Percentiles rank a stretch among this genome's conserved stretches.
Evolutionary conservation across 2,329 filamentous ascomycete species (phyloP).

Genomic region (Ilyonectria destructans): DNA sequence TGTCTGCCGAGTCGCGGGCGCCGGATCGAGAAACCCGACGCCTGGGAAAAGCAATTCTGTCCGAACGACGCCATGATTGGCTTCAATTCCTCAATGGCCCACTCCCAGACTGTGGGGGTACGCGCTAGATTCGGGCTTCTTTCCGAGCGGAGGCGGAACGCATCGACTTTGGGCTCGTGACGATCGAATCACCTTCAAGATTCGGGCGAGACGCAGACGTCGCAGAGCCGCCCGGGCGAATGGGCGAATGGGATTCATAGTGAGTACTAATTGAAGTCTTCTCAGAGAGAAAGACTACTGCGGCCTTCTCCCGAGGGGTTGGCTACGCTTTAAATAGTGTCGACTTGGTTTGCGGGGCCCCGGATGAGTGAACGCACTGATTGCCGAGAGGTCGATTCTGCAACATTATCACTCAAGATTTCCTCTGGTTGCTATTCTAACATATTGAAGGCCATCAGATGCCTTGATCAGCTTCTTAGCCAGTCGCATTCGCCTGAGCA

Average conservation of each 20-base stretch:
- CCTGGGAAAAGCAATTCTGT: conserved; percentile 31
- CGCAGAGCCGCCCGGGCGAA: conserved; percentile 11
- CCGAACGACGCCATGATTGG: not conserved
- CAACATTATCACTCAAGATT: no score
- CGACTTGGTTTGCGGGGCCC: not conserved
- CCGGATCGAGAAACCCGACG: conserved; percentile 35
- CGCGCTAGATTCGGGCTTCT: conserved; percentile 35
- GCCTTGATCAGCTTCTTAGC: no score
- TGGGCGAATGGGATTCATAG: not conserved
- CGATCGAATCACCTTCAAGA: conserved; percentile 22
- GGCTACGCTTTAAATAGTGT: not conserved
- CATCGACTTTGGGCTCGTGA: not conserved
- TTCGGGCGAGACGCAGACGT: not conserved
- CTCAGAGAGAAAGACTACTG: not conserved
- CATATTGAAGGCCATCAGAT: no score
- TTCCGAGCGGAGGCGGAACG: conserved; percentile 17
- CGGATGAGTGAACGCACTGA: not conserved
- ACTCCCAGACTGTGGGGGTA: conserved; percentile 37
- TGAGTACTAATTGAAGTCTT: conserved; percentile 45
- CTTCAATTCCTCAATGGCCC: not conserved
- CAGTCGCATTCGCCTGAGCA: no score
- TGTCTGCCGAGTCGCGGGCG: conserved; percentile 39
- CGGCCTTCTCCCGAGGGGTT: not conserved
- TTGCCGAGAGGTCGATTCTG: not conserved
- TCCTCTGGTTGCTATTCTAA: no score